These are phyloP conservation scores for Marasmius oreades DNA, from an alignment of 1,284 basidiomycete species.

Conservation along the genomic window DNA sequence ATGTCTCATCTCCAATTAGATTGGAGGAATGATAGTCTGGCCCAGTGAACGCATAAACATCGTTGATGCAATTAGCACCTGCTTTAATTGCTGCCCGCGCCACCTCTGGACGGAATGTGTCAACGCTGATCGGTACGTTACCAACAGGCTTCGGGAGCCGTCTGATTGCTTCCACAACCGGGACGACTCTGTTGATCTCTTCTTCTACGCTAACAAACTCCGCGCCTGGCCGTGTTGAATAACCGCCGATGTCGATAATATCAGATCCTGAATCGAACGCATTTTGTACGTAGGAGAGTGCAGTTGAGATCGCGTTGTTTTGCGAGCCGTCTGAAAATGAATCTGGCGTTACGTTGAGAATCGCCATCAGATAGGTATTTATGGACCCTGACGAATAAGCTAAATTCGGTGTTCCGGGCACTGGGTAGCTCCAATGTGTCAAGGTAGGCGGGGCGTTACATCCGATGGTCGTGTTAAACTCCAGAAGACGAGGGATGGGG, in stretches of 20 bases:
- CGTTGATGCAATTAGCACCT: slow-evolving; percentile 94
- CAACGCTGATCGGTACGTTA: slow-evolving; percentile 73
- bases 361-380: slow-evolving; percentile 86
- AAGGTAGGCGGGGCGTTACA: slow-evolving; percentile 43
- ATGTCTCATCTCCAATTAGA: slow-evolving; percentile 17
- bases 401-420: slow-evolving; percentile 16
- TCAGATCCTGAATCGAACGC: slow-evolving; percentile 58
- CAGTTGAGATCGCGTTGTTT: slow-evolving; percentile 47
- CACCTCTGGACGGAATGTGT: slow-evolving; percentile 89
- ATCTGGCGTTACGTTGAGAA: slow-evolving; percentile 93
- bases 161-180: slow-evolving; percentile 56
- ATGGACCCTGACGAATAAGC: slow-evolving; percentile 12
- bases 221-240: slow-evolving; percentile 85
- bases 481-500: slow-evolving; percentile 55
- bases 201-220: slow-evolving; percentile 67
- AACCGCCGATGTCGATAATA: slow-evolving; percentile 92
- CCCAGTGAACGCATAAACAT: slow-evolving; percentile 83
- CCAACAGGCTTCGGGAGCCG: slow-evolving; percentile 1
- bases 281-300: slow-evolving; percentile 44
- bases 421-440: slow-evolving; percentile 51
- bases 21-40: slow-evolving; percentile 44
- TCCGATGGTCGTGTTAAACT: slow-evolving; percentile 19
- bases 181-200: slow-evolving; percentile 74
- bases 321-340: slow-evolving; percentile 91
- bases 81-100: slow-evolving; percentile 75